Percentiles rank a stretch among this genome's conserved stretches.
phyloP scores from a whole-genome alignment of 345 rosid genomes.

The Crucihimalaya himalaica region DNA sequence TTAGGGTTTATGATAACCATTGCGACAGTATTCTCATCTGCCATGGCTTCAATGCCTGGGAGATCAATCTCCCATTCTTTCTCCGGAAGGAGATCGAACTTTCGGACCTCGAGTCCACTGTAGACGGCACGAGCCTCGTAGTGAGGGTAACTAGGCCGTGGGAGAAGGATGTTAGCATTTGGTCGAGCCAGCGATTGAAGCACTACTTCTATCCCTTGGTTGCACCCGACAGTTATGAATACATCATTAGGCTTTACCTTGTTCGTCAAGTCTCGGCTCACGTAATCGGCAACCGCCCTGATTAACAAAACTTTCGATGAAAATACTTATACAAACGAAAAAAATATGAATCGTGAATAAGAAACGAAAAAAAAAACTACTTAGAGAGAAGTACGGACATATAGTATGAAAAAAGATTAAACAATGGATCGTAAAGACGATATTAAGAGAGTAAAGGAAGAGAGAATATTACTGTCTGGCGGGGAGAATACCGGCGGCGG shows the following conservation, averaged over 20 bases:
- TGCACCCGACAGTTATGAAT: slow-evolving; percentile 57
- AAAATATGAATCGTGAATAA: no score
- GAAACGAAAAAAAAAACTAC: no score
- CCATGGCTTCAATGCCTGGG: slow-evolving; percentile 54
- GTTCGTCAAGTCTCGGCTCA: slow-evolving; percentile 58
- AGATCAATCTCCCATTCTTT: slow-evolving; percentile 74
- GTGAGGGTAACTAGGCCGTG: slow-evolving; percentile 64
- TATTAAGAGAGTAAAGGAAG: background rate
- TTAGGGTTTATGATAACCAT: slow-evolving; percentile 68
- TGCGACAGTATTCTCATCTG: slow-evolving; percentile 66
- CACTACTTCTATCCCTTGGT: slow-evolving; percentile 58
- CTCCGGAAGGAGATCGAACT: slow-evolving; percentile 66
- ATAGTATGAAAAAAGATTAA: background rate
- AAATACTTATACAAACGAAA: background rate
- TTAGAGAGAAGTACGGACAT: no score
- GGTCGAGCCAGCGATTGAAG: slow-evolving; percentile 54
- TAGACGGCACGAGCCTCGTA: slow-evolving; percentile 52
- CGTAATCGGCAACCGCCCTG: slow-evolving; percentile 68
- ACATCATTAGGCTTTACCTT: slow-evolving; percentile 57
- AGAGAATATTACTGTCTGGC: slow-evolving; percentile 52
- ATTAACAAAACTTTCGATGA: background rate
- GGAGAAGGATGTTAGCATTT: slow-evolving; percentile 67
- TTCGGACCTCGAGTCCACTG: slow-evolving; percentile 55
- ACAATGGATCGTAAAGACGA: background rate
- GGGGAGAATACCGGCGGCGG: slow-evolving; percentile 50